A percentile compares a stretch with the other conserved stretches of the same genome.
phyloP scores from a whole-genome alignment of 345 rosid species.

The Corchorus olitorius region DNA sequence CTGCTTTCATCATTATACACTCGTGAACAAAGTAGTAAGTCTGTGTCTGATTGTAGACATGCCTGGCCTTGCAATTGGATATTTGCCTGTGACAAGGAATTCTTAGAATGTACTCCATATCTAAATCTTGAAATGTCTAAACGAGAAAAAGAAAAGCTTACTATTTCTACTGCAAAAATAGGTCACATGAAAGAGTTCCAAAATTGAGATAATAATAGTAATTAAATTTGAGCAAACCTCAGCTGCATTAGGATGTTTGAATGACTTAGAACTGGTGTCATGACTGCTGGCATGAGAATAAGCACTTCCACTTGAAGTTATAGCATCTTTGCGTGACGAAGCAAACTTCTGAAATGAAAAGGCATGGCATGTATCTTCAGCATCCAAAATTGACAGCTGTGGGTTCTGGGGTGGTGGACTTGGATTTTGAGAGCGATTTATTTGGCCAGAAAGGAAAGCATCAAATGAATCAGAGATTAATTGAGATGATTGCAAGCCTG shows the following conservation, averaged over 20 bases:
- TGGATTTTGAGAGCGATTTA: constrained; percentile 40
- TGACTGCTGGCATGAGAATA: constrained; percentile 28
- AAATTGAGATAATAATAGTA: constrained; percentile 9
- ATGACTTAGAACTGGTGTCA: constrained; percentile 30
- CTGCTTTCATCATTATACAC: constrained; percentile 67
- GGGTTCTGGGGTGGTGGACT: constrained; percentile 35
- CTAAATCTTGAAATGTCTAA: neutral
- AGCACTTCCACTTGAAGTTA: constrained; percentile 32
- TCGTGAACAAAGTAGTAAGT: constrained; percentile 42
- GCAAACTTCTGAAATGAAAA: constrained; percentile 60
- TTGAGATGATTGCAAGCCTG: constrained; percentile 48
- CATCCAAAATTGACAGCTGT: constrained; percentile 77
- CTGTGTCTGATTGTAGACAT: constrained; percentile 45
- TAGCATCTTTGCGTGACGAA: constrained; percentile 37
- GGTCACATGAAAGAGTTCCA: neutral
- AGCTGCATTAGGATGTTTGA: constrained; percentile 29
- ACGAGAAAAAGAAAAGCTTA: neutral
- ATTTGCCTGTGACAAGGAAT: constrained; percentile 40
- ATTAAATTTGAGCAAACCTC: constrained; percentile 43
- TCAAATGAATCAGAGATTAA: constrained; percentile 70
- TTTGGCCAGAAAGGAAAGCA: constrained; percentile 59
- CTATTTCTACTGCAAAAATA: neutral
- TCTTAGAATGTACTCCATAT: neutral
- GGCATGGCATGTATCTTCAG: constrained; percentile 91
- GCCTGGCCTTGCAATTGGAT: constrained; percentile 38